phyloP scores from a whole-genome alignment of 2,329 filamentous ascomycete species.

The Xylariaceae sp. region DNA sequence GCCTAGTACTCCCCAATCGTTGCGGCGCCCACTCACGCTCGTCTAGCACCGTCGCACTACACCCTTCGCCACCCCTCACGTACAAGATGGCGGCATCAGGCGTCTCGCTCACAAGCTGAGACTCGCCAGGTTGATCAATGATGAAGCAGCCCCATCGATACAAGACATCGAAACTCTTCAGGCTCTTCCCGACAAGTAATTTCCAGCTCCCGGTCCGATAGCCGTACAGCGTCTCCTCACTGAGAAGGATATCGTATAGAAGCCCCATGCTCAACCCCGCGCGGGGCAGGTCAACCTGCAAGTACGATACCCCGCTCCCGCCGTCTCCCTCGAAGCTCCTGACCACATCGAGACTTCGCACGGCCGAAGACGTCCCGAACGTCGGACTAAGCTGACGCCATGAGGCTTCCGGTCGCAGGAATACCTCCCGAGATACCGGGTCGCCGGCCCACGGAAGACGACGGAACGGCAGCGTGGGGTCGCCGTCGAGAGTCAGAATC shows the following conservation, averaged over 20 bases:
- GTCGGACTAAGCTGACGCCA: slow-evolving; percentile 15
- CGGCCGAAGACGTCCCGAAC: neutral
- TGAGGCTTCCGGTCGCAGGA: slow-evolving; percentile 15
- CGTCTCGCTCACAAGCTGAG: slow-evolving; percentile 1
- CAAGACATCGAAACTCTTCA: slow-evolving; percentile 9
- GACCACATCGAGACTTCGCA: slow-evolving; percentile 3
- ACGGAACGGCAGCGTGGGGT: slow-evolving; percentile 15
- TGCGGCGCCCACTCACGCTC: neutral
- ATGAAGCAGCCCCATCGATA: slow-evolving; percentile 8
- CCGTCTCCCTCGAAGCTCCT: slow-evolving; percentile 3
- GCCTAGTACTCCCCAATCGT: slow-evolving; percentile 1
- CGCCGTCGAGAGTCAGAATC: slow-evolving; percentile 15
- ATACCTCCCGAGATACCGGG: slow-evolving; percentile 1
- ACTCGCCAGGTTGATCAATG: neutral
- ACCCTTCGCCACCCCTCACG: slow-evolving; percentile 3
- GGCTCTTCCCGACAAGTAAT: slow-evolving; percentile 3
- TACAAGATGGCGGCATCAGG: slow-evolving; percentile 5
- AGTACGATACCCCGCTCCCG: slow-evolving; percentile 1
- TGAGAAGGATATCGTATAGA: slow-evolving; percentile 7
- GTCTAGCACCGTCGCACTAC: neutral
- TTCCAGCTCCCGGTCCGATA: slow-evolving; percentile 1
- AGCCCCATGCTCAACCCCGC: slow-evolving; percentile 6
- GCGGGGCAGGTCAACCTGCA: slow-evolving; percentile 3
- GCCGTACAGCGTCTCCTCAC: slow-evolving; percentile 9
- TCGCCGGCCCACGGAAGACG: slow-evolving; percentile 13